Conservation (phyloP, 2,329 filamentous ascomycete genomes). For the Monilinia laxa region DNA sequence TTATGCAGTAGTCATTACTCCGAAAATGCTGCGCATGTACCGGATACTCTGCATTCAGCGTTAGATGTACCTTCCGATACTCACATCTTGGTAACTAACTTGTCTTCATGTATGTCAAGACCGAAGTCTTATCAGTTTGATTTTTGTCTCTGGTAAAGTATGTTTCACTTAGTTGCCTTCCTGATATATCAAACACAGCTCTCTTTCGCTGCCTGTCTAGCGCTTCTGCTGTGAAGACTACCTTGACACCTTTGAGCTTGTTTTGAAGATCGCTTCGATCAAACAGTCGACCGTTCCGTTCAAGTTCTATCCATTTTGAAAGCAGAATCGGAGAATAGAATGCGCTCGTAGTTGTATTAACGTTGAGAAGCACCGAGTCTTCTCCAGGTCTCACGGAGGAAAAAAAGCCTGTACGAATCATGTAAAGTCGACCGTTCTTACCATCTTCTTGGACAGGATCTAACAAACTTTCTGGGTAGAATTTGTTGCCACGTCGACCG, state of each 20-base stretch:
- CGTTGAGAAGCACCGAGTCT: conserved; percentile 23
- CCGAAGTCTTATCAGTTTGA: background rate
- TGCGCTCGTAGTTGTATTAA: conserved; percentile 23
- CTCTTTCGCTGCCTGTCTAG: background rate
- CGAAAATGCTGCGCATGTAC: background rate
- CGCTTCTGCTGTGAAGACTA: background rate
- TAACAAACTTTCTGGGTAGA: conserved; percentile 8
- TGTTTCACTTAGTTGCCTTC: background rate
- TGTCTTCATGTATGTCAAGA: background rate
- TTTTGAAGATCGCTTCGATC: background rate
- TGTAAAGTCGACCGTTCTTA: background rate
- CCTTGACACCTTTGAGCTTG: background rate
- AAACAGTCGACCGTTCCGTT: background rate
- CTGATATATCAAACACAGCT: background rate
- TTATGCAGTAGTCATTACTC: background rate
- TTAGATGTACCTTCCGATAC: background rate
- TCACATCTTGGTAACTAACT: background rate
- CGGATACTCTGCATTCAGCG: background rate
- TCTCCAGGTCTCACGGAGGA: conserved; percentile 25
- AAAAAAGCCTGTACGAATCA: conserved; percentile 24
- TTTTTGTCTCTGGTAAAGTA: background rate
- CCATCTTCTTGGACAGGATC: background rate
- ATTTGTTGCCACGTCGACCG: conserved; percentile 26
- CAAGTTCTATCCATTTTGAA: background rate
- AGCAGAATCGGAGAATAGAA: background rate